Evolutionary conservation across 2,329 filamentous ascomycete species (phyloP), one percentile per base, ranked within the genome.

Genomic region (Stagonosporopsis rhizophila): DNA sequence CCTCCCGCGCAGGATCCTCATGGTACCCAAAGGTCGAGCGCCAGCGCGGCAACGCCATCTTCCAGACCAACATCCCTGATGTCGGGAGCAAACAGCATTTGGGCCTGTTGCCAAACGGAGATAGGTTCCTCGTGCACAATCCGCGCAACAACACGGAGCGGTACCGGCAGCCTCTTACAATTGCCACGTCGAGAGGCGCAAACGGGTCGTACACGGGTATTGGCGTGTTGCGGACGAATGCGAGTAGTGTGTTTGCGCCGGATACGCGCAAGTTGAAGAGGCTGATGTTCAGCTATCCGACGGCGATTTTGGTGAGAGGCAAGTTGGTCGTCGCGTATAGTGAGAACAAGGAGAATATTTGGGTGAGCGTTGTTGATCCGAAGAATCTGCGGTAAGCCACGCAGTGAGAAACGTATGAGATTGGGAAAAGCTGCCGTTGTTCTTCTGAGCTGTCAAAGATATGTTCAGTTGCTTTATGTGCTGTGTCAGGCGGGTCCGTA

Each of bases 321-420:
- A 61, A 58, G 25, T 20, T 61, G 19, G 52, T 61, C 1, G 52
- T 61, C 14, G 40, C 47, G 25, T 61, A 61, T 19, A 61, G 59
- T 23, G 59, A 61, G 52, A 61, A 61, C 12, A 61, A 61, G 44
- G 59, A 61, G 52, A 61, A 61, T 22, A 61, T 61, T 5, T 61
- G 59, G 55, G 55, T 61, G 14, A 61, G 52, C 25, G 47, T 61
- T 17, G 48, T 61, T 7, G 52, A 56, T 34, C 55, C 55, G 6
- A 47, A 53, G 39, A 56, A 58, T 19, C 48, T 61, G 25, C 35
- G 17, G 4, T 61, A 25, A 28, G 30, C 3, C 7, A 5, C 30
- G 12, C 14, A 15, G 14, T 5, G 3, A 7, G 30, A 14, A n/a
- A n/a, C 4, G 30, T n/a, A 7, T 15, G 14, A 14, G 14, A 7